Evolutionary conservation across 495 filamentous ascomycete species (phyloP).

Genomic region (Penicillium nucicola): DNA sequence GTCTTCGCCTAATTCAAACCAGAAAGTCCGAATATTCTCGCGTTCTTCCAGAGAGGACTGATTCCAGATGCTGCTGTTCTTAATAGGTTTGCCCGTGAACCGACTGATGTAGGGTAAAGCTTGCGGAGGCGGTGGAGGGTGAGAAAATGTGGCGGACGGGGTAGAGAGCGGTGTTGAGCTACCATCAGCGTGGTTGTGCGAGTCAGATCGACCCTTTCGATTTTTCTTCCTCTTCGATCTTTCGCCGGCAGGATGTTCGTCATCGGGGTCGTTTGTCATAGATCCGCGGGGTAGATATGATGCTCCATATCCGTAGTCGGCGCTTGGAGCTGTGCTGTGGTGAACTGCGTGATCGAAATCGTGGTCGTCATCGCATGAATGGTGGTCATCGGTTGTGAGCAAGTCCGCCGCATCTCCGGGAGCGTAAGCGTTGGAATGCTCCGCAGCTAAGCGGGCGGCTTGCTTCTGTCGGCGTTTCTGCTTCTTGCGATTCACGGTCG

Average conservation of each 20-base stretch:
- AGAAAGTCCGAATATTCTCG: slow-evolving; percentile 96
- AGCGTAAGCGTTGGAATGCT: slow-evolving; percentile 26
- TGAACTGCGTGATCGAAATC: slow-evolving; percentile 26
- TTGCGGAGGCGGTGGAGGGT: slow-evolving; percentile 38
- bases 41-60: slow-evolving; percentile 89
- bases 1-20: slow-evolving; percentile 92
- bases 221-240: slow-evolving; percentile 51
- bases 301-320: slow-evolving; percentile 15
- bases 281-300: slow-evolving; percentile 3
- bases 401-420: slow-evolving; percentile 20
- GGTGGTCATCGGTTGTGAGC: slow-evolving; percentile 21
- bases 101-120: slow-evolving; percentile 23
- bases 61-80: slow-evolving; percentile 90
- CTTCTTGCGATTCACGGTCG: slow-evolving; percentile 80
- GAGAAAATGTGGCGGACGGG: slow-evolving; percentile 38
- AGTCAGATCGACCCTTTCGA: slow-evolving; percentile 35
- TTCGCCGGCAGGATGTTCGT: slow-evolving; percentile 13
- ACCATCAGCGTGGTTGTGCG: slow-evolving; percentile 35
- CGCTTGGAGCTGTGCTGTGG: slow-evolving; percentile 13
- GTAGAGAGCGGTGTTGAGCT: slow-evolving; percentile 43
- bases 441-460: slow-evolving; percentile 68
- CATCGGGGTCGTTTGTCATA: slow-evolving; percentile 13
- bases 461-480: slow-evolving; percentile 78
- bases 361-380: slow-evolving; percentile 27
- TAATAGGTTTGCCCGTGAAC: slow-evolving; percentile 37